These are phyloP conservation scores for Pyrus hybrid DNA, from an alignment of 331 rosid genomes.

Conservation along the genomic window DNA sequence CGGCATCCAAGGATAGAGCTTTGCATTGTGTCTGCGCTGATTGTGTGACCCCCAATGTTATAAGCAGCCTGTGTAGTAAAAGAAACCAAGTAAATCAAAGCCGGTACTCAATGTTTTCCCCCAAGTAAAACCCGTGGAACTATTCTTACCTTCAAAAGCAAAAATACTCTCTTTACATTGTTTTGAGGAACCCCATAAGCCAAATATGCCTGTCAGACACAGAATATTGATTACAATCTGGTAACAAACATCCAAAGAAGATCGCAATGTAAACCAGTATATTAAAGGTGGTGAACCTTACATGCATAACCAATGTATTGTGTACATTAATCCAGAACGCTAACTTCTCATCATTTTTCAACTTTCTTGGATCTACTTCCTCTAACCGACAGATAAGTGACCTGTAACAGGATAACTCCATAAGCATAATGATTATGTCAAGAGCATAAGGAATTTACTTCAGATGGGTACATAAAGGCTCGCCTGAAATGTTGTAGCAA, in stretches of 20 bases:
- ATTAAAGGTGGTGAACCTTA: slow-evolving; percentile 23
- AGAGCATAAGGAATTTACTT: neutral
- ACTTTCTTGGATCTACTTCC: slow-evolving; percentile 66
- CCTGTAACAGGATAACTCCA: slow-evolving; percentile 34
- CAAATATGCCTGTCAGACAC: slow-evolving; percentile 73
- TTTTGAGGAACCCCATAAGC: slow-evolving; percentile 94
- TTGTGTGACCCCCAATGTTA: slow-evolving; percentile 80
- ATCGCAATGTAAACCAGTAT: neutral
- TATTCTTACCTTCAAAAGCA: slow-evolving; percentile 70
- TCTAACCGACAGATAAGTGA: slow-evolving; percentile 66
- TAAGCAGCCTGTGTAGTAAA: slow-evolving; percentile 78
- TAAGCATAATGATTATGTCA: slow-evolving; percentile 7
- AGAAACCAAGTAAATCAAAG: slow-evolving; percentile 14
- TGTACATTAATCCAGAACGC: slow-evolving; percentile 97
- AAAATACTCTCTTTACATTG: slow-evolving; percentile 68
- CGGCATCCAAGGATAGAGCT: slow-evolving; percentile 74
- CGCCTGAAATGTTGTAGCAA: slow-evolving; percentile 85
- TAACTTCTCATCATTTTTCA: slow-evolving; percentile 81
- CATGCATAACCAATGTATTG: slow-evolving; percentile 98
- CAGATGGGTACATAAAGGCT: slow-evolving; percentile 7
- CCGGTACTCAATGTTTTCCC: neutral
- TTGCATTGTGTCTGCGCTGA: slow-evolving; percentile 83
- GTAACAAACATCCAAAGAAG: slow-evolving; percentile 6
- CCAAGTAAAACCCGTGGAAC: neutral
- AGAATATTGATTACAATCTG: slow-evolving; percentile 5